Conservation (phyloP, 2,329 filamentous ascomycete species). For the Neurospora sp. region DNA sequence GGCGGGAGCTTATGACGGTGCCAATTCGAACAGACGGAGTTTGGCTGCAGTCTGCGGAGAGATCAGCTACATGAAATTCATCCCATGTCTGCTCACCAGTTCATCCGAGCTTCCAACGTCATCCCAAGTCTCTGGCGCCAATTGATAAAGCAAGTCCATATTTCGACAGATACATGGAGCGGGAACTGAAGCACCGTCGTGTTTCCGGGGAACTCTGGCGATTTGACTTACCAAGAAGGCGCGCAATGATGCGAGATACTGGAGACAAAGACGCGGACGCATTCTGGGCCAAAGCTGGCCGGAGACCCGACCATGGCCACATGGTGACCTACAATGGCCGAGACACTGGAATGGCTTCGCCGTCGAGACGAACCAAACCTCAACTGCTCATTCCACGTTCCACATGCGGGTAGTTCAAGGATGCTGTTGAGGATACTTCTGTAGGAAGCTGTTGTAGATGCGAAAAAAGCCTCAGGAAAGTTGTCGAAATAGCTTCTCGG, state of each 20-base stretch:
- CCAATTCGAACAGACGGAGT: constrained; percentile 5
- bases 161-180: not conserved
- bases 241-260: constrained; percentile 6
- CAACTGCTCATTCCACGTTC: constrained; percentile 9
- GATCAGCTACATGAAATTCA: not conserved
- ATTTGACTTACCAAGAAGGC: constrained; percentile 10
- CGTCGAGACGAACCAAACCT: constrained; percentile 11
- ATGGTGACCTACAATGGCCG: constrained; percentile 7
- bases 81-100: not conserved
- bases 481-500: not conserved
- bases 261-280: constrained; percentile 7
- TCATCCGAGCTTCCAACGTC: not conserved
- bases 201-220: too few species aligned
- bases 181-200: too few species aligned
- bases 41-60: constrained; percentile 10
- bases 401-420: not conserved
- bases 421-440: not conserved
- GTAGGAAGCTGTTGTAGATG: not conserved
- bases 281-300: constrained; percentile 15
- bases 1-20: constrained; percentile 15
- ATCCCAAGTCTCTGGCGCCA: not conserved
- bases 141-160: not conserved
- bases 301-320: constrained; percentile 14
- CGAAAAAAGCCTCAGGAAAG: not conserved
- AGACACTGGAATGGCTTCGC: constrained; percentile 8